Base-by-base conservation (phyloP, 192 early-diverging fungal genomes). In the Entomortierella lignicola region DNA sequence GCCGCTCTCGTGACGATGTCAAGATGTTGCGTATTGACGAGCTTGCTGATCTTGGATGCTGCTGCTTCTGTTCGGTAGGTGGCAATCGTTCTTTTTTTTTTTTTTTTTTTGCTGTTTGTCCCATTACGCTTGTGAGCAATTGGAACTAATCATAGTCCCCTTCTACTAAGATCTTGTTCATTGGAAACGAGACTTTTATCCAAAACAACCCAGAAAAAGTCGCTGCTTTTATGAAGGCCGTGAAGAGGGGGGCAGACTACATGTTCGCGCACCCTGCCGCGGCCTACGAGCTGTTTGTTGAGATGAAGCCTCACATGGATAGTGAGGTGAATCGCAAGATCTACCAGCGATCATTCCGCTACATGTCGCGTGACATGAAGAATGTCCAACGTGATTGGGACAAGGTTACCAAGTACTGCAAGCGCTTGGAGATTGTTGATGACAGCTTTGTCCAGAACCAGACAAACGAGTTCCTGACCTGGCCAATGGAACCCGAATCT, bases 21-120 rank as follows among this genome's bases (percentile, higher is more conserved):
- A 77, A 80, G 21, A 90, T 91, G 89, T 77, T 91, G 39, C 71
- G 89, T 30, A 91, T 91, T 62, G 89, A 91, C 50, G 89, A 90
- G 69, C 81, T 91, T 17, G 89, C 89, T 31, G 84, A 91, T 23
- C 72, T 91, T 8, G 89, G 88, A 10, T 89, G 87, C 65, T 89
- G 88, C 77, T 89, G 88, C 69, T 89, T 88, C 77, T 88, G 87
- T 42, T 87, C 73, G 59, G 86, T 87, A 82, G 77, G 79, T 10
- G 13, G 6, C 39, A 42, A 42, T 10, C 53, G 27, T 39, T 58
- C 29, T 65, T 54, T 41, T 21, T 51, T 63, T 20, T 7, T 65
- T 61, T 8, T 30, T 27, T 51, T 4, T 47, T 43, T 42, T 13
- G 26, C 26, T 13, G 23, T 59, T 13, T 18, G n/a, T 41, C 32